Evolutionary conservation across 148 eudicot genomes (phyloP).

Genomic region (Dianthus caryophyllus): DNA sequence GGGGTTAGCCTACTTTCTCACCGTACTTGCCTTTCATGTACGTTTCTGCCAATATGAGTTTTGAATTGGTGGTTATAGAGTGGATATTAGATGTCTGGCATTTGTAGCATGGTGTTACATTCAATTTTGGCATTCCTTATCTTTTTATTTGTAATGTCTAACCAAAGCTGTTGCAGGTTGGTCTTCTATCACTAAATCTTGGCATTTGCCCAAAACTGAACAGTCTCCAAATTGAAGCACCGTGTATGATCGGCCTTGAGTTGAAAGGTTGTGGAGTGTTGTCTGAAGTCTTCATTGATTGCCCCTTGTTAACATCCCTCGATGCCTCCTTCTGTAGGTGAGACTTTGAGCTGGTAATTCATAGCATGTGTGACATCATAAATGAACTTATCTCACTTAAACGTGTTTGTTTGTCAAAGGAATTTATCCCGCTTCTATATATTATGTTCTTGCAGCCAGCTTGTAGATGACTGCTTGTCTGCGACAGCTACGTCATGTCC

Average conservation of each 20-base stretch:
- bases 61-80: background rate
- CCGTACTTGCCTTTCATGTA: background rate
- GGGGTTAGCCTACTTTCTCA: background rate
- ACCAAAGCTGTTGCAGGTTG: slow-evolving; percentile 52
- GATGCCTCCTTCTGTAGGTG: slow-evolving; percentile 99
- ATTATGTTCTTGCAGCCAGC: slow-evolving; percentile 56
- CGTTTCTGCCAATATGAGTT: background rate
- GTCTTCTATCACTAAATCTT: slow-evolving; percentile 79
- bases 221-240: slow-evolving; percentile 67
- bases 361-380: background rate
- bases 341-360: background rate
- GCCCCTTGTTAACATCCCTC: slow-evolving; percentile 79
- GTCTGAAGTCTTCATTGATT: slow-evolving; percentile 73
- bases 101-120: background rate
- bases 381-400: background rate
- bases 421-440: slow-evolving; percentile 2
- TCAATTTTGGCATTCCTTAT: background rate
- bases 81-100: background rate
- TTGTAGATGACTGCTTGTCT: slow-evolving; percentile 78
- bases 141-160: background rate
- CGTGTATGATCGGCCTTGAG: slow-evolving; percentile 76
- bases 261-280: slow-evolving; percentile 95
- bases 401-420: background rate
- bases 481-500: slow-evolving; percentile 82
- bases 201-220: slow-evolving; percentile 93